A percentile compares a stretch with the other conserved stretches of the same genome.
These are phyloP conservation scores for Cryphonectria nitschkei DNA, from an alignment of 2,329 filamentous ascomycete genomes.

Conservation along the genomic window DNA sequence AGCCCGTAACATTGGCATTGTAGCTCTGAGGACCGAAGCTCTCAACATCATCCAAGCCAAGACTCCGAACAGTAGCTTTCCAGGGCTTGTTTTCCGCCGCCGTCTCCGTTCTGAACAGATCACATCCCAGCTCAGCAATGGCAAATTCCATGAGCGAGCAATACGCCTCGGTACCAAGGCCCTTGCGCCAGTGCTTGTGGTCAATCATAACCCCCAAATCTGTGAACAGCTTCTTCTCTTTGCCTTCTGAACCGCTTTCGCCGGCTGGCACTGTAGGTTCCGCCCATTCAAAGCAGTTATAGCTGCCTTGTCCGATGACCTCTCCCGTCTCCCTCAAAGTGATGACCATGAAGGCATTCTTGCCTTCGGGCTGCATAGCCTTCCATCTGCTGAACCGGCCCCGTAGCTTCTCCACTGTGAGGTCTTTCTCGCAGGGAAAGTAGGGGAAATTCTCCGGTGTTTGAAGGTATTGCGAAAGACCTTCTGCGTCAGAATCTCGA, in stretches of 20 bases:
- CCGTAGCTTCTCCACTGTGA: conserved; percentile 3
- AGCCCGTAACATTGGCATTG: neutral
- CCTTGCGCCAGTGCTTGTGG: conserved; percentile 13
- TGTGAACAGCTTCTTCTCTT: neutral
- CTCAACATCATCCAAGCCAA: neutral
- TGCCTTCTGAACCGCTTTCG: neutral
- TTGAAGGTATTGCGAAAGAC: neutral
- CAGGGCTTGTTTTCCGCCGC: conserved; percentile 1
- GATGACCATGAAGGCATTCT: conserved; percentile 12
- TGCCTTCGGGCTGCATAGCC: conserved; percentile 7
- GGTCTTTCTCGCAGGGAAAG: neutral
- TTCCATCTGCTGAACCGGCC: neutral
- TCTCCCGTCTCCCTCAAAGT: conserved; percentile 3
- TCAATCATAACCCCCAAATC: conserved; percentile 11
- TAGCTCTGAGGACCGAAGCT: conserved; percentile 2
- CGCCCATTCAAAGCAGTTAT: conserved; percentile 14
- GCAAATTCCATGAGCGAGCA: conserved; percentile 10
- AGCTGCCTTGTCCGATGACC: conserved; percentile 12
- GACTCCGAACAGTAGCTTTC: neutral
- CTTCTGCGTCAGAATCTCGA: conserved; percentile 6
- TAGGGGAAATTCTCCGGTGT: conserved; percentile 9
- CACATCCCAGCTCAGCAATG: conserved; percentile 9
- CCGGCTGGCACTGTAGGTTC: neutral
- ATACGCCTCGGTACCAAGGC: conserved; percentile 8
- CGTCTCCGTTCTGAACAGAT: conserved; percentile 11